Evolutionary conservation across 805 yeast species (phyloP), one percentile per base, ranked within the genome.

Genomic region (Candida pseudofarinosa): DNA sequence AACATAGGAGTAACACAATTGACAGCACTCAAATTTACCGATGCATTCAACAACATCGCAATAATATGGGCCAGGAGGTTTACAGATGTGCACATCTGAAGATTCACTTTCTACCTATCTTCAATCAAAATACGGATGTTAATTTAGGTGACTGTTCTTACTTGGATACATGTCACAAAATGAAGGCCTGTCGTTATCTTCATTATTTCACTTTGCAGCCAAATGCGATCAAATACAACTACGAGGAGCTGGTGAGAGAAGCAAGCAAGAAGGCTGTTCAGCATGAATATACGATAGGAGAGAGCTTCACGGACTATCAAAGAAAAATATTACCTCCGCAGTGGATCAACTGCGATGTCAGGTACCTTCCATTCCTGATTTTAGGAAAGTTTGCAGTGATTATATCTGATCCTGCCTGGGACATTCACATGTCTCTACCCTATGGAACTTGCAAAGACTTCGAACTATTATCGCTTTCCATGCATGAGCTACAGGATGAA

Each of bases 321-420:
- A 67, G 76, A 42, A 53, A 39, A 38, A 63, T 51, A 7, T 33
- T 55, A 14, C 85, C 90, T 1, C 69, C 89, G 1, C 97, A 89
- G 63, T 87, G 95, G 93, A 86, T 90, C 46, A 77, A 79, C 43
- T 88, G 96, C 60, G 96, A 90, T 62, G 81, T 90, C 15, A 71
- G 88, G 28, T 70, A 76, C 39, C 71, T 90, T 43, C 89, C 91
- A 50, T 81, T 91, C 53, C 65, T 59, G 17, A 65, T 78, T 4
- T 62, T 90, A 43, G 97, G 97, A 2, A 81, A 84, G 63, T 86
- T 86, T 65, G 89, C 76, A 33, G 88, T 83, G 2, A 80, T 90
- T 10, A 78, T 91, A 42, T 91, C 96, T 0, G 98, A 90, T 60
- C 97, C 97, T 3, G 93, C 97, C 5, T 90, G 98, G 98, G 90